Evolutionary conservation across 495 filamentous ascomycete genomes (phyloP).

Genomic region (Hypoxylon lenormandii): DNA sequence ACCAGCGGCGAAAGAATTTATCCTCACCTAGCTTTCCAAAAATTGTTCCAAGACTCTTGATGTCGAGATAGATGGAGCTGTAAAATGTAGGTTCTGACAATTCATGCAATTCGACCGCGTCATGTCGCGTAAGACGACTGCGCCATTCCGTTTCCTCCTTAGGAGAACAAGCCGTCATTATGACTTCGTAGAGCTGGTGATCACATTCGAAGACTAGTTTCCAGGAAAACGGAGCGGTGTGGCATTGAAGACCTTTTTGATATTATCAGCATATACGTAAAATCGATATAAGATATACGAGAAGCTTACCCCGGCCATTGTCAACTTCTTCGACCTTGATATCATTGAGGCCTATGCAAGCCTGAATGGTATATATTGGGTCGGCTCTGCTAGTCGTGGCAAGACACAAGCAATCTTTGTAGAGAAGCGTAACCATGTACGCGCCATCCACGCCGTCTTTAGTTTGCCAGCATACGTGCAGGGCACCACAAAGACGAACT

Average conservation of each 20-base stretch:
- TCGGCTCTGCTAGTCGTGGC: slow-evolving; percentile 72
- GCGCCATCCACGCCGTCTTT: slow-evolving; percentile 73
- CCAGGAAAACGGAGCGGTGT: slow-evolving; percentile 88
- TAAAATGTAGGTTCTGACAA: slow-evolving; percentile 61
- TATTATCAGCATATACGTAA: slow-evolving; percentile 12
- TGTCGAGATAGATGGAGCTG: slow-evolving; percentile 72
- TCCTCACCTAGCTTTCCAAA: slow-evolving; percentile 72
- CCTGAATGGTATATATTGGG: slow-evolving; percentile 76
- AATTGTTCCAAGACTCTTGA: slow-evolving; percentile 78
- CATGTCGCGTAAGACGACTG: slow-evolving; percentile 60
- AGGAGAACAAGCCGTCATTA: slow-evolving; percentile 87
- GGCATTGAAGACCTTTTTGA: slow-evolving; percentile 83
- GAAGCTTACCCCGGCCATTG: slow-evolving; percentile 80
- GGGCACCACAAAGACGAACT: slow-evolving; percentile 83
- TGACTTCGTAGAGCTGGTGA: slow-evolving; percentile 81
- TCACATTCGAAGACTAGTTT: slow-evolving; percentile 87
- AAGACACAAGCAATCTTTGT: slow-evolving; percentile 81
- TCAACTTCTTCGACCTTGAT: slow-evolving; percentile 79
- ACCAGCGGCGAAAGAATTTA: no score
- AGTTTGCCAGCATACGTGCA: slow-evolving; percentile 85
- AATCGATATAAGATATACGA: neutral
- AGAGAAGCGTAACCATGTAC: slow-evolving; percentile 90
- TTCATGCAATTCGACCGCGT: slow-evolving; percentile 58
- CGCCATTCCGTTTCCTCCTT: slow-evolving; percentile 85
- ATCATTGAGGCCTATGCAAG: slow-evolving; percentile 76